Evolutionary conservation across 2,329 filamentous ascomycete genomes (phyloP), one percentile per base, ranked within the genome.

Genomic region (Pseudogymnoascus sp.): DNA sequence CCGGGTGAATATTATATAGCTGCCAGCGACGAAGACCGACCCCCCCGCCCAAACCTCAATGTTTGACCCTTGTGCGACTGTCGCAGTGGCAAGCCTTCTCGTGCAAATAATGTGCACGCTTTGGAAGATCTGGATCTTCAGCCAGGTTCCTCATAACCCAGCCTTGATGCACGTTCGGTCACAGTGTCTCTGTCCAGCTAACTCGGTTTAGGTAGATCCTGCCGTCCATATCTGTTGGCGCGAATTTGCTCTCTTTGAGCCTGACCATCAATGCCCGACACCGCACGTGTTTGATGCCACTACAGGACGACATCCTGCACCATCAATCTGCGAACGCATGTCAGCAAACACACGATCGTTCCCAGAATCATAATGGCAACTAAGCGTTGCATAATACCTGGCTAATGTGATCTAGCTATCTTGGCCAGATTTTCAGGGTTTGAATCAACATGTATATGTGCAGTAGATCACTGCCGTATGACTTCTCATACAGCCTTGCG

Each of bases 21-120:
- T 25, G 25, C 3, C 25, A 14, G 25, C n/a, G 8, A 33, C 25
- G 8, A 54, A 54, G 25, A 54, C 43, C 30, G 16, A 50, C 30
- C 18, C n/a, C n/a, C 43, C 43, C 25, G n/a, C 25, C 30, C 43
- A 54, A 54, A 54, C 30, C 9, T 18, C 43, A 54, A 18, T 54
- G 25, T 54, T 54, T 33, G 43, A 33, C 9, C 8, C 43, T 54
- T 54, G 47, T 54, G 33, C 16, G 5, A 54, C 47, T 33, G 28
- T 18, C 47, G n/a, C 28, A 33, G 47, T 54, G 28, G 47, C 47
- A 54, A 54, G 28, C 47, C 47, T 54, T 54, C 47, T 54, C 33
- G 47, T 54, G 47, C 47, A 54, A 54, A 20, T n/a, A 33, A 20
- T 35, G 16, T 20, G 47, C 47, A 8, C 33, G n/a, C 25, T 54